phyloP scores from a whole-genome alignment of 1,284 basidiomycete species.

The Marasmius oreades region DNA sequence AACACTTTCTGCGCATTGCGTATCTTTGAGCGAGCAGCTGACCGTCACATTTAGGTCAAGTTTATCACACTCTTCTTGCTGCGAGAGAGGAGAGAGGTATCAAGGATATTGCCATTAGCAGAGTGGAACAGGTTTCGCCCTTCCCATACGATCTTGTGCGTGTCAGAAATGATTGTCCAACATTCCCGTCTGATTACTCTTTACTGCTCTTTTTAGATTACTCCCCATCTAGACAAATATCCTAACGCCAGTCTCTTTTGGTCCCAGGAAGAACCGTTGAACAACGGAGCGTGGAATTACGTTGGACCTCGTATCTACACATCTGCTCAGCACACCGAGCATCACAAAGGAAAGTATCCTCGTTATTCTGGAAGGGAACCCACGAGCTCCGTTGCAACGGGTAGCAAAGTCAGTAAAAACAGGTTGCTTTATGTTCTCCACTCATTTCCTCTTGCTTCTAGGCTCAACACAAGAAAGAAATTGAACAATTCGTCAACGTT shows the following conservation, averaged over 20 bases:
- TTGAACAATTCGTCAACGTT: slow-evolving; percentile 64
- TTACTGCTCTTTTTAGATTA: slow-evolving; percentile 45
- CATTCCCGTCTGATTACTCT: slow-evolving; percentile 8
- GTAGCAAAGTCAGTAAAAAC: slow-evolving; percentile 68
- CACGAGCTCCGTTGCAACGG: slow-evolving; percentile 87
- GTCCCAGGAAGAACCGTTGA: slow-evolving; percentile 91
- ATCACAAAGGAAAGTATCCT: slow-evolving; percentile 90
- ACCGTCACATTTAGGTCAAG: slow-evolving; percentile 67
- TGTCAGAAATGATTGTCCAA: not conserved
- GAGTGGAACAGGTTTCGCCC: slow-evolving; percentile 93
- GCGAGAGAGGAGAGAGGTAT: slow-evolving; percentile 88
- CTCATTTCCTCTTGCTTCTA: slow-evolving; percentile 26
- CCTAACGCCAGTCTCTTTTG: slow-evolving; percentile 91
- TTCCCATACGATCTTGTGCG: slow-evolving; percentile 91
- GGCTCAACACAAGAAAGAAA: slow-evolving; percentile 82
- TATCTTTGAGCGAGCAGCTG: slow-evolving; percentile 5
- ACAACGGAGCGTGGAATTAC: slow-evolving; percentile 93
- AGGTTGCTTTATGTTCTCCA: not conserved
- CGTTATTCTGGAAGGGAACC: slow-evolving; percentile 85
- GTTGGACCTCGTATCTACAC: slow-evolving; percentile 87
- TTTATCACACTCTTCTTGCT: slow-evolving; percentile 87
- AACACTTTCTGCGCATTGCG: not conserved
- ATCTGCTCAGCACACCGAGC: slow-evolving; percentile 76
- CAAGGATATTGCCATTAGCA: slow-evolving; percentile 91
- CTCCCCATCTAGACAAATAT: slow-evolving; percentile 91